Evolutionary conservation across 2,329 filamentous ascomycete genomes (phyloP).

Genomic region (Rugonectria rugulosa): DNA sequence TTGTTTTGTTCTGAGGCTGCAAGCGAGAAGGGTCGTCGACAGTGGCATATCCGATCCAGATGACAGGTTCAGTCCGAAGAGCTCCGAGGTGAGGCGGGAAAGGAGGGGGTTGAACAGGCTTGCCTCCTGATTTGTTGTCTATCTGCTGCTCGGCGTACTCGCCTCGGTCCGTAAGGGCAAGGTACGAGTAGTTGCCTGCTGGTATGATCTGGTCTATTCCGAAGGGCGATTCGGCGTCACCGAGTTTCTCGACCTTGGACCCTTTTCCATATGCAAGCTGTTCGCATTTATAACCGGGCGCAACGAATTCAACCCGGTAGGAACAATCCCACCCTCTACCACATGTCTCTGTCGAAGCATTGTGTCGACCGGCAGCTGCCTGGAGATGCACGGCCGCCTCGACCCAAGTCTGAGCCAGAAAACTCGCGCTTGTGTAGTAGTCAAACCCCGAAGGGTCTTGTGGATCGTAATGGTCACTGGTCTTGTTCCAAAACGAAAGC

Average conservation of each 20-base stretch:
- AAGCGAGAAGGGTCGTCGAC: not conserved
- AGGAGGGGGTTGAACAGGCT: fast-evolving
- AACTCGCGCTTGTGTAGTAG: too few species aligned
- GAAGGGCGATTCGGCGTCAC: not conserved
- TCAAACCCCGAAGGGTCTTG: not conserved
- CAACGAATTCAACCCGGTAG: not conserved
- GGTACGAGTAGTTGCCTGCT: fast-evolving
- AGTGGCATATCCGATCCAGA: constrained; percentile 25
- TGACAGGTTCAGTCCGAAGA: constrained; percentile 21
- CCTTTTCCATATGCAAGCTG: constrained; percentile 5
- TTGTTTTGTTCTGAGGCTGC: not conserved
- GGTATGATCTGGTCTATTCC: not conserved
- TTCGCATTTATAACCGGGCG: constrained; percentile 12
- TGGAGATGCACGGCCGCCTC: not conserved
- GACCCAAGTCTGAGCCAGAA: not conserved
- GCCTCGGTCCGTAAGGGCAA: not conserved
- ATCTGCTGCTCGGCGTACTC: not conserved
- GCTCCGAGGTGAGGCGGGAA: not conserved
- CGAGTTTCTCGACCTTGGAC: not conserved
- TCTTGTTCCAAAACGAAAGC: not conserved
- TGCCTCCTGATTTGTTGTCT: fast-evolving
- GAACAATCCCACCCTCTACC: constrained; percentile 1
- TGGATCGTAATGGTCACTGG: not conserved
- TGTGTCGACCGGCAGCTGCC: not conserved
- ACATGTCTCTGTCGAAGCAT: not conserved